A percentile compares a stretch with the other conserved stretches of the same genome.
Evolutionary conservation across 179 eudicot species (phyloP).

Genomic region (Camellia oleifera): DNA sequence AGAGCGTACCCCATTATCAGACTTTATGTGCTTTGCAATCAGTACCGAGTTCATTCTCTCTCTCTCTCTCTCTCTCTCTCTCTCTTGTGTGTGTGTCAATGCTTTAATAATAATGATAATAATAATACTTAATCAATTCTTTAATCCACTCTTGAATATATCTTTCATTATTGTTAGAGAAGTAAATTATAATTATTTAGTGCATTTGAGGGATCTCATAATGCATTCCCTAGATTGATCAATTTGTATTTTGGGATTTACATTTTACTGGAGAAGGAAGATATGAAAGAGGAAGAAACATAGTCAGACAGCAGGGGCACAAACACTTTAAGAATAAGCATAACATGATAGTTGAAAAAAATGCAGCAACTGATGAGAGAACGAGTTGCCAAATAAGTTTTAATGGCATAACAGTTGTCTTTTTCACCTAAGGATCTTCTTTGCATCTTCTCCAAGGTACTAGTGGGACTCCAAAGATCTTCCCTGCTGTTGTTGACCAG

Average conservation of each 20-base stretch:
- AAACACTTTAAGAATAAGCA: not conserved
- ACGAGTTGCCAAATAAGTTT: not conserved
- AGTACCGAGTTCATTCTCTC: not conserved
- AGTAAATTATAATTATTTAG: not conserved
- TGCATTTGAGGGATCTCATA: not conserved
- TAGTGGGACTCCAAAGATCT: not conserved
- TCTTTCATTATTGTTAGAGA: not conserved
- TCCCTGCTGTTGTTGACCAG: not conserved
- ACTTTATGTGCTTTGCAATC: not conserved
- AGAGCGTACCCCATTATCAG: conserved; percentile 28
- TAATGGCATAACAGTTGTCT: not conserved
- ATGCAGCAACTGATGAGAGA: not conserved
- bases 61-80: too few species aligned
- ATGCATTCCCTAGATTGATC: not conserved
- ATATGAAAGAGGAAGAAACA: not conserved
- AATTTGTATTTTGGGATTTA: not conserved
- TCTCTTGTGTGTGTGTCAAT: too few species aligned
- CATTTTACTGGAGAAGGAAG: not conserved
- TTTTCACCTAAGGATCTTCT: not conserved
- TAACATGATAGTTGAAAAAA: not conserved
- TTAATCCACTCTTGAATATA: not conserved
- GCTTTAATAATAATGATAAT: not conserved
- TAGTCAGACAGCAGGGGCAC: not conserved
- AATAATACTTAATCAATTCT: not conserved
- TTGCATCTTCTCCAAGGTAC: not conserved